Base-by-base conservation (phyloP, 768 basidiomycete genomes). In the Suillus decipiens region DNA sequence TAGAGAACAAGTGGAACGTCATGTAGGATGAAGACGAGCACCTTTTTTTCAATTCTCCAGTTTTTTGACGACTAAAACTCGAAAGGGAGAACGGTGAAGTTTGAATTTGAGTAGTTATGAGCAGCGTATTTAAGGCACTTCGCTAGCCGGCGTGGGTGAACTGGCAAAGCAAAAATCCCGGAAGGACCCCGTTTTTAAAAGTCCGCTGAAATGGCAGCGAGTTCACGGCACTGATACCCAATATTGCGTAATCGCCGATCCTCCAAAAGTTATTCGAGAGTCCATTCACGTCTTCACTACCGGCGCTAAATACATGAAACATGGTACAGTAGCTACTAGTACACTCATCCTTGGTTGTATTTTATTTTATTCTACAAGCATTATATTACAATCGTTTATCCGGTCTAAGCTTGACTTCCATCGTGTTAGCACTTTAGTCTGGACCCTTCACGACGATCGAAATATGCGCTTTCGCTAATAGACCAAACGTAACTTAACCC, bases 11-110 rank as follows among this genome's bases (percentile, higher is more conserved):
- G n/a, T 54, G 61, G 66, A 69, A 51, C 24, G 66, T n/a, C 7
- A 19, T 33, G 68, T 55, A 61, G n/a, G 66, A 61, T 59, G 69
- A 55, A 57, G 63, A 68, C 64, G 71, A 76, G 65, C 67, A 82
- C 84, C 83, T 79, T 85, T 84, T 41, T 67, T 63, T 74, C 80
- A 76, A 76, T 72, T 59, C 71, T 71, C 67, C 68, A 63, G 61
- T 51, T 69, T 75, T 77, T 72, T 68, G 58, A 68, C 64, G 68
- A 70, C 69, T 63, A 63, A 75, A 72, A 57, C 56, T 69, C 69
- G 68, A 67, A 51, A 71, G 70, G 63, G 69, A 73, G 73, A 65
- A 74, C 68, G 69, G 65, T 75, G 74, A 39, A 68, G 41, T 70
- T 68, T 61, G 66, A 67, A 37, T 70, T 68, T 61, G 66, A 67